Evolutionary conservation across 1,284 basidiomycete genomes (phyloP).

Genomic region (Apiotrichum laibachii): DNA sequence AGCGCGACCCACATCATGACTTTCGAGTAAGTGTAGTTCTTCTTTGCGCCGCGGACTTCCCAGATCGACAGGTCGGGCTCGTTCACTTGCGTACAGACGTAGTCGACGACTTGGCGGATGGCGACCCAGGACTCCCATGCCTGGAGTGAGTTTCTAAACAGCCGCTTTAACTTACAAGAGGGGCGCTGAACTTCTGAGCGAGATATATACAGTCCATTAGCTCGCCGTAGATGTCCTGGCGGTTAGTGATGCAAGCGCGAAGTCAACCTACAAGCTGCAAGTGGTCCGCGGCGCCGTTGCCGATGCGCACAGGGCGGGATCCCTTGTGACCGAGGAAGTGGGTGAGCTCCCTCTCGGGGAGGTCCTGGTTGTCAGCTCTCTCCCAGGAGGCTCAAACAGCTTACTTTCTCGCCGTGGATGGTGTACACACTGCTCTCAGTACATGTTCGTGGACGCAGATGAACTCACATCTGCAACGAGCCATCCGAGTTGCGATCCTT

Average conservation of each 20-base stretch:
- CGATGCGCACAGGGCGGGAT: constrained; percentile 62
- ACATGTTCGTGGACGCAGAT: neutral
- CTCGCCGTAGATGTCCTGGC: constrained; percentile 85
- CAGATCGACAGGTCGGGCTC: constrained; percentile 61
- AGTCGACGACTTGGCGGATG: constrained; percentile 54
- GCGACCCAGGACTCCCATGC: constrained; percentile 68
- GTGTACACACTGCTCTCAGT: constrained; percentile 48
- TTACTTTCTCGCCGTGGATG: constrained; percentile 59
- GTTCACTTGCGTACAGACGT: constrained; percentile 37
- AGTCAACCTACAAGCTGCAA: constrained; percentile 66
- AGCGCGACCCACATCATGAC: constrained; percentile 94
- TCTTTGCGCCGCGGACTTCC: constrained; percentile 68
- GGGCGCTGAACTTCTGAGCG: constrained; percentile 70
- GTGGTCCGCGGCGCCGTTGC: constrained; percentile 85
- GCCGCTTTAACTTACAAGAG: constrained; percentile 49
- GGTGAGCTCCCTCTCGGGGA: constrained; percentile 75
- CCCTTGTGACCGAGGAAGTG: constrained; percentile 85
- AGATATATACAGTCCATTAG: constrained; percentile 90
- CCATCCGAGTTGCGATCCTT: constrained; percentile 79
- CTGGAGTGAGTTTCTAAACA: constrained; percentile 35
- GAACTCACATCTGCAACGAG: constrained; percentile 74
- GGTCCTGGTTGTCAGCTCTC: constrained; percentile 49
- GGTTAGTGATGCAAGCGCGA: neutral
- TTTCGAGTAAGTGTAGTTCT: constrained; percentile 87
- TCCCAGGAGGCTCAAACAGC: neutral